Conservation (phyloP, 371 early-diverging fungal genomes). For the Apophysomyces elegans region DNA sequence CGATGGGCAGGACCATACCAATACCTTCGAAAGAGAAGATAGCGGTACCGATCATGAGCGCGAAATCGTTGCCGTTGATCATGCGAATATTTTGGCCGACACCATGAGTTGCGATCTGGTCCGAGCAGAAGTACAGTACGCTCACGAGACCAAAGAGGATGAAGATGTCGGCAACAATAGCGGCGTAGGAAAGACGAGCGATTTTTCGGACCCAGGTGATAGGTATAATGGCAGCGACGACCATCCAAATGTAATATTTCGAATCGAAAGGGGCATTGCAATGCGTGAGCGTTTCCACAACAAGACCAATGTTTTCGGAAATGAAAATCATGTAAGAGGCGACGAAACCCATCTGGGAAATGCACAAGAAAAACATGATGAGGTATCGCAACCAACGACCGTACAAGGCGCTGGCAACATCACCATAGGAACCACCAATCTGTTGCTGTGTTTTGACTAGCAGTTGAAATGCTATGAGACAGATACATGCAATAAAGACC, state of each 20-base stretch:
- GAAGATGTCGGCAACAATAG: slow-evolving; percentile 80
- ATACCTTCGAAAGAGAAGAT: slow-evolving; percentile 90
- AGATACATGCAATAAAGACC: slow-evolving; percentile 35
- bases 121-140: slow-evolving; percentile 67
- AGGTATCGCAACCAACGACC: slow-evolving; percentile 67
- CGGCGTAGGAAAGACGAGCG: slow-evolving; percentile 71
- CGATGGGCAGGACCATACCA: slow-evolving; percentile 57
- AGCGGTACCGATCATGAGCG: slow-evolving; percentile 83
- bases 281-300: slow-evolving; percentile 62
- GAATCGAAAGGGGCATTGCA: slow-evolving; percentile 56
- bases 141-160: slow-evolving; percentile 78
- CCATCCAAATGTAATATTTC: slow-evolving; percentile 70
- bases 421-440: slow-evolving; percentile 77
- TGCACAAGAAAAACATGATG: slow-evolving; percentile 69
- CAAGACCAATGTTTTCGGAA: slow-evolving; percentile 75
- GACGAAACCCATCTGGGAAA: slow-evolving; percentile 83
- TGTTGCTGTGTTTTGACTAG: slow-evolving; percentile 38
- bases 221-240: slow-evolving; percentile 74
- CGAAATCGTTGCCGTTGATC: slow-evolving; percentile 59
- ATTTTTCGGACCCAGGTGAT: slow-evolving; percentile 80
- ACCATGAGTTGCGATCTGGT: slow-evolving; percentile 60
- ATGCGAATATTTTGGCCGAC: slow-evolving; percentile 49
- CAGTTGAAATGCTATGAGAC: slow-evolving; percentile 38
- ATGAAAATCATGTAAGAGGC: slow-evolving; percentile 87
- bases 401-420: slow-evolving; percentile 73